Evolutionary conservation across 2,329 filamentous ascomycete genomes (phyloP), one percentile per base, ranked within the genome.

Genomic region (Dothideomycetes sp.): DNA sequence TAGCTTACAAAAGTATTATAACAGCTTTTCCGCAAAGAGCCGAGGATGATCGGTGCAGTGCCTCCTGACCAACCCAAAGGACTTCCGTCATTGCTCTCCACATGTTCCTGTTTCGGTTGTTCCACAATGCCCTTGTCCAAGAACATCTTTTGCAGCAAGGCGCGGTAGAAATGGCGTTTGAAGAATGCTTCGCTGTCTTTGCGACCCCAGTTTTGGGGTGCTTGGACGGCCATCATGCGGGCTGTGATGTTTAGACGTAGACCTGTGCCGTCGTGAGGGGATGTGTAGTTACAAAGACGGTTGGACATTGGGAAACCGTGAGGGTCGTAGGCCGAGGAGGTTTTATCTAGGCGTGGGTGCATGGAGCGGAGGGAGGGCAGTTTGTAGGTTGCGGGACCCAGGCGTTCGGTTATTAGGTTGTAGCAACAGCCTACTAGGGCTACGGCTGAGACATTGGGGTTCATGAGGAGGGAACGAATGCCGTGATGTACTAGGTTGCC

Each of bases 361-460:
- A 57, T 82, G 53, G 84, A 82, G 7, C 87, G 80, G 24, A 89
- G 72, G 34, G 78, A 76, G 1, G 86, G 81, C 15, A 85, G 72
- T 60, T 95, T 94, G 68, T 84, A 89, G 0, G 85, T 87, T 13
- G 86, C 82, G 2, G 87, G 84, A 0, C 85, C 84, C 10, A 95
- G 74, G 43, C 84, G 79, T 63, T 96, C 91, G 0, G 89, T 95
- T 51, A 96, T 68, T 5, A 96, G 76, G 54, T 98, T 98, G 70
- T 98, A 96, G 70, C 91, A 98, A 68, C 91, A 98, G 33, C 91
- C 91, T 45, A 98, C 86, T 57, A 98, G 88, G 44, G 89, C 89
- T 16, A 96, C 82, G n/a, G 87, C 86, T 22, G 78, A 77, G 41
- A 96, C 88, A 4, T 79, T 75, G 0, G 83, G 81, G 56, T 95